Evolutionary conservation across 176 grass and related monocot genomes (phyloP).

Genomic region (Triticum aestivum): IWGSC_CS_RefSeq_v2.1 NC_057797.1:592022722-592023221

Average conservation of each 20-base stretch:
- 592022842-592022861: background rate
- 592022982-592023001: background rate
- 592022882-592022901: background rate
- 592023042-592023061: background rate
- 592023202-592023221: constrained; percentile 11
- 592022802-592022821: no score
- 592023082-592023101: background rate
- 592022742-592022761: no score
- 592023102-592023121: background rate
- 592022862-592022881: background rate
- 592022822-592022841: background rate
- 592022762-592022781: no score
- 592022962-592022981: background rate
- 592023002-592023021: background rate
- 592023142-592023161: background rate
- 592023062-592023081: background rate
- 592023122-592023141: background rate
- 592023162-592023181: constrained; percentile 10
- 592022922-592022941: background rate
- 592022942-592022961: background rate
- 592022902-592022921: background rate
- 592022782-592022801: no score
- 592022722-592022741: background rate
- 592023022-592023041: background rate
- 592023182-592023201: background rate